phyloP scores from a whole-genome alignment of 495 filamentous ascomycete genomes.

The Xylaria flabelliformis region DNA sequence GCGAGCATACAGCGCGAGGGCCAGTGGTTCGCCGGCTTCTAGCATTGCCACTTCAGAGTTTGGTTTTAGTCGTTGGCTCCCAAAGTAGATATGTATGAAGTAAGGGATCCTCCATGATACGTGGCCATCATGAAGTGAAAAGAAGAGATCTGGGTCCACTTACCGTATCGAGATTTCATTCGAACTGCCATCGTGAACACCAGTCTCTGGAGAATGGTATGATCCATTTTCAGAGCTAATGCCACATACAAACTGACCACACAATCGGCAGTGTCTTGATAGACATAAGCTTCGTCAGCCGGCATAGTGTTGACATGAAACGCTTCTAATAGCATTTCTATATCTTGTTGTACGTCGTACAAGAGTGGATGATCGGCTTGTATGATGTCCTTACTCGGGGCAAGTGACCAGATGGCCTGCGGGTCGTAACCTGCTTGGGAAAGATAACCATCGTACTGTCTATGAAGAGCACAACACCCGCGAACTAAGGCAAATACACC shows the following conservation, averaged over 20 bases:
- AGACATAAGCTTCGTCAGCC: slow-evolving; percentile 9
- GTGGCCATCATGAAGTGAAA: not conserved
- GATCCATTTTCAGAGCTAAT: not conserved
- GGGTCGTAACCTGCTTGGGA: slow-evolving; percentile 20
- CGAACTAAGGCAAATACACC: slow-evolving; percentile 26
- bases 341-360: slow-evolving; percentile 8
- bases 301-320: slow-evolving; percentile 20
- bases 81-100: not conserved
- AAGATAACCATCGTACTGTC: slow-evolving; percentile 16
- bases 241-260: slow-evolving; percentile 14
- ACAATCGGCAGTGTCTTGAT: slow-evolving; percentile 19
- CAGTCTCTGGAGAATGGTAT: slow-evolving; percentile 17
- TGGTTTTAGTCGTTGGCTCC: slow-evolving; percentile 11
- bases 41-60: slow-evolving; percentile 7
- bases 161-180: slow-evolving; percentile 23
- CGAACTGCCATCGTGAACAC: slow-evolving; percentile 28
- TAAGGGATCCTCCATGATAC: not conserved
- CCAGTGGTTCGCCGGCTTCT: slow-evolving; percentile 22
- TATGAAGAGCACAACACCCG: slow-evolving; percentile 24
- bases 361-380: slow-evolving; percentile 19
- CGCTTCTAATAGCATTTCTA: slow-evolving; percentile 19
- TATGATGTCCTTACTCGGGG: not conserved
- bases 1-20: slow-evolving; percentile 27
- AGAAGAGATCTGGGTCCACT: not conserved
- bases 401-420: slow-evolving; percentile 14